phyloP scores from a whole-genome alignment of 2,329 filamentous ascomycete genomes.

The Venturia aucupariae region DNA sequence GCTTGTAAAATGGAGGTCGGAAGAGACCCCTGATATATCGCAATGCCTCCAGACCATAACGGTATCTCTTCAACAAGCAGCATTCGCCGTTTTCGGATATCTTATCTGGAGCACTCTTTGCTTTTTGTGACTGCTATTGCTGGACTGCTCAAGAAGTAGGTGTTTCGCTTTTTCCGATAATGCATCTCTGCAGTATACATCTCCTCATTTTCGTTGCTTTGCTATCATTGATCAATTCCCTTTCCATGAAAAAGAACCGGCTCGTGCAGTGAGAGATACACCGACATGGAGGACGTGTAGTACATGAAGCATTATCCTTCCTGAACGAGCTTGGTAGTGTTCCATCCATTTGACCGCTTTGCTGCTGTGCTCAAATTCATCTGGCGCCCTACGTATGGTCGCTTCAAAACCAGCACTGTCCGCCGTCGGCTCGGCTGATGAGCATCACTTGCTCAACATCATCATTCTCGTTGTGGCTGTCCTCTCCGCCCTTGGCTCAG shows the following conservation, averaged over 20 bases:
- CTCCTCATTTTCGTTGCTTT: background rate
- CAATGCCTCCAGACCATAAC: background rate
- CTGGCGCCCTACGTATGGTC: background rate
- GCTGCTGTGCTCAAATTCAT: background rate
- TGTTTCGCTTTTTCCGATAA: background rate
- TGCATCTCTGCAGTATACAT: background rate
- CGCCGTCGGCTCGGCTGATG: background rate
- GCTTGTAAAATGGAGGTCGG: background rate
- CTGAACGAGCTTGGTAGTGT: background rate
- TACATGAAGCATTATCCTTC: background rate
- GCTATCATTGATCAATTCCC: background rate
- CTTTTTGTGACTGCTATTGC: background rate
- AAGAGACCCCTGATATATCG: background rate
- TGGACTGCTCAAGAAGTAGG: background rate
- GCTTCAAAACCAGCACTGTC: background rate
- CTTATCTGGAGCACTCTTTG: background rate
- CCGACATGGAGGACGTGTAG: background rate
- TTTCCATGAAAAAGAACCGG: background rate
- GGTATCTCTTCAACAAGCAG: background rate
- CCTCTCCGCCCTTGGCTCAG: background rate
- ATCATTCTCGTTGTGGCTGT: constrained; percentile 3
- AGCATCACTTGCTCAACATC: background rate
- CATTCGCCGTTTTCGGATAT: background rate
- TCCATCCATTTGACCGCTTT: background rate
- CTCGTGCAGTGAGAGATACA: background rate